Evolutionary conservation across 2,329 filamentous ascomycete species (phyloP).

Genomic region (Talaromyces rugulosus): DNA sequence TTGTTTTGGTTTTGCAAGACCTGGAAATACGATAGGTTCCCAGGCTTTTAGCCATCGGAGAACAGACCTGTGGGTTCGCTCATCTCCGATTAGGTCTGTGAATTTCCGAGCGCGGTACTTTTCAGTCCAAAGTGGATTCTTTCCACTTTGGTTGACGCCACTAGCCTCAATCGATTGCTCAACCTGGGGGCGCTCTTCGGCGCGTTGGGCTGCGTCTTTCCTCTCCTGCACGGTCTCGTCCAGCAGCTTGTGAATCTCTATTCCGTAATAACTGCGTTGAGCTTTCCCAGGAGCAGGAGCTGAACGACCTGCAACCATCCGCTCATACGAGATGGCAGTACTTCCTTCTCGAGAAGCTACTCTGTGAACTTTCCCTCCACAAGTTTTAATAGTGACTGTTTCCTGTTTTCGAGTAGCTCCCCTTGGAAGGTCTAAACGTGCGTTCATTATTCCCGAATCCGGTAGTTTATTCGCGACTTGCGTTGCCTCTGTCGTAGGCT

Average conservation of each 20-base stretch:
- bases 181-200: conserved; percentile 13
- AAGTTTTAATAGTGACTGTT: conserved; percentile 40
- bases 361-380: conserved; percentile 45
- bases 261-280: conserved; percentile 73
- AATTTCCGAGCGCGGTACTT: conserved; percentile 93
- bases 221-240: conserved; percentile 64
- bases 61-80: conserved; percentile 85
- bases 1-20: conserved; percentile 59
- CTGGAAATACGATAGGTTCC: conserved; percentile 89
- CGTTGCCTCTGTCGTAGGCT: background rate
- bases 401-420: conserved; percentile 10
- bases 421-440: background rate
- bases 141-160: conserved; percentile 18
- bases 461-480: background rate
- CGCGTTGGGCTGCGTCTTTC: conserved; percentile 27
- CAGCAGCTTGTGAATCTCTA: conserved; percentile 82
- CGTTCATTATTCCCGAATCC: background rate
- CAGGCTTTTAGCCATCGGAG: conserved; percentile 90
- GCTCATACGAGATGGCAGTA: conserved; percentile 46
- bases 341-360: conserved; percentile 36
- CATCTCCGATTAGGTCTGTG: conserved; percentile 89
- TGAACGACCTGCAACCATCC: conserved; percentile 52
- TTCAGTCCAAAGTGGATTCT: conserved; percentile 74
- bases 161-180: conserved; percentile 31
- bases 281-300: conserved; percentile 49